Percentiles rank a stretch among this genome's conserved stretches.
phyloP scores from a whole-genome alignment of 2,329 filamentous ascomycete species.

The Pezicula neosporulosa region DNA sequence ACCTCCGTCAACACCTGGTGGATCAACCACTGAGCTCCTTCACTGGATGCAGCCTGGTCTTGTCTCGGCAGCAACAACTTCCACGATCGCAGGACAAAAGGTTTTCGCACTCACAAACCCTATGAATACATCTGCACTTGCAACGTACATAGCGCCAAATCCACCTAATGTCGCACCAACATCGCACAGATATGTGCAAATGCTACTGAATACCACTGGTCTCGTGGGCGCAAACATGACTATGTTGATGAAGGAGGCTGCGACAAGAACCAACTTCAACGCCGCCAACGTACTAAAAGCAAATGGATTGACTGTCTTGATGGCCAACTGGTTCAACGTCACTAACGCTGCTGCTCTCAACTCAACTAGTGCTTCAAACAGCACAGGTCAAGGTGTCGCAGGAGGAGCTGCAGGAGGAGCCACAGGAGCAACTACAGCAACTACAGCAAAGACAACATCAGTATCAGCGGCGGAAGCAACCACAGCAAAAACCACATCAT shows the following conservation, averaged over 20 bases:
- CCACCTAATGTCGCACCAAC: constrained; percentile 20
- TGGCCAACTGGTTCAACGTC: constrained; percentile 22
- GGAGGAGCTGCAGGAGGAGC: neutral
- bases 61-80: constrained; percentile 14
- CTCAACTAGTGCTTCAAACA: neutral
- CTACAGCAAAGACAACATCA: neutral
- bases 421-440: neutral
- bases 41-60: constrained; percentile 27
- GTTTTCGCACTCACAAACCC: constrained; percentile 19
- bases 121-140: constrained; percentile 16
- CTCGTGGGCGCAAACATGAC: constrained; percentile 3
- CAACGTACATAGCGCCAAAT: constrained; percentile 18
- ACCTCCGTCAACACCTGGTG: constrained; percentile 13
- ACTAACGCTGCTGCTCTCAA: constrained; percentile 10
- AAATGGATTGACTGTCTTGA: constrained; percentile 12
- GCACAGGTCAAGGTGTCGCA: neutral
- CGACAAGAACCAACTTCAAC: constrained; percentile 14
- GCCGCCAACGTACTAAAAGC: constrained; percentile 12
- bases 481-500: neutral
- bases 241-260: constrained; percentile 5
- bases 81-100: constrained; percentile 17
- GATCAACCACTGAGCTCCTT: constrained; percentile 20
- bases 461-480: too few relatives aligned
- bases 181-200: constrained; percentile 23
- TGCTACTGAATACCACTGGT: constrained; percentile 22